Evolutionary conservation across 225 moss, liverwort and hornwort species (phyloP).

Genomic region (Sphagnum tenellum): DNA sequence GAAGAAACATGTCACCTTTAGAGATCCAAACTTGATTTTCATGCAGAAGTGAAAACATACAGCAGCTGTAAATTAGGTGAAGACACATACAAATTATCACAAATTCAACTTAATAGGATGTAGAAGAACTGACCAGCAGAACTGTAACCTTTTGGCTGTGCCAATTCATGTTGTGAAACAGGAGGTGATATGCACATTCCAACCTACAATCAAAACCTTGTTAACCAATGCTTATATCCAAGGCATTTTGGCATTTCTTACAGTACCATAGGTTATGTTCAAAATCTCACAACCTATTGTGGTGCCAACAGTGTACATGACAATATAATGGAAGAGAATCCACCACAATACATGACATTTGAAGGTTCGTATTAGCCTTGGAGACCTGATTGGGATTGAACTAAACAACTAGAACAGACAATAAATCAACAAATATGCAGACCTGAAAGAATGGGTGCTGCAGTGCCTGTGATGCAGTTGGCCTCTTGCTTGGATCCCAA

Average conservation of each 20-base stretch:
- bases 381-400: background rate
- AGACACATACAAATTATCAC: background rate
- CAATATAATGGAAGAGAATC: too few relatives aligned
- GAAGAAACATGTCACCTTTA: too few relatives aligned
- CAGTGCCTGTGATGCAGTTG: constrained; percentile 57
- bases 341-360: too few relatives aligned
- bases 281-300: too few relatives aligned
- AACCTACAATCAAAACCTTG: constrained; percentile 11
- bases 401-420: background rate
- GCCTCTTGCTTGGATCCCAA: constrained; percentile 76
- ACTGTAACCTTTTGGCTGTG: constrained; percentile 39
- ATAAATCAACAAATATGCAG: background rate
- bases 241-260: background rate
- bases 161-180: constrained; percentile 29
- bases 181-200: constrained; percentile 37
- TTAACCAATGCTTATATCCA: background rate
- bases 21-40: background rate
- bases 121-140: constrained; percentile 31
- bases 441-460: constrained; percentile 85
- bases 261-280: too few relatives aligned
- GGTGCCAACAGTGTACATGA: too few relatives aligned
- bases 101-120: background rate
- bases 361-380: too few relatives aligned
- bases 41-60: background rate
- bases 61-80: background rate